Evolutionary conservation across 2,329 filamentous ascomycete species (phyloP).

Genomic region (Diaporthe nobilis): DNA sequence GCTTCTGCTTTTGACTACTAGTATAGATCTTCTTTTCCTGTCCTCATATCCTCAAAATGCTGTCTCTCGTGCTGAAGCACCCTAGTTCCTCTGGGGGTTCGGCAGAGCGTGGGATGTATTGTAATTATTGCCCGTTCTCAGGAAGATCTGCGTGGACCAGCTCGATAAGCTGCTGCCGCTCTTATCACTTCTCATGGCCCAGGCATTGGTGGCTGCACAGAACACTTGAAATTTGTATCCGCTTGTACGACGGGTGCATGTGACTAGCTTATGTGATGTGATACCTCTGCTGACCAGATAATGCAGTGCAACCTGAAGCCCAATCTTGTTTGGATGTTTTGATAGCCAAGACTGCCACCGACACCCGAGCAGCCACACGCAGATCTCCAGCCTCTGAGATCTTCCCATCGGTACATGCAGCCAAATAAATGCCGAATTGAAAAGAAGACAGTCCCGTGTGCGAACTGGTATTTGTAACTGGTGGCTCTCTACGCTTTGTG

Average conservation of each 20-base stretch:
- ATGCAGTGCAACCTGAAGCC: background rate
- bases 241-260: background rate
- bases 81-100: too few species aligned
- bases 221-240: background rate
- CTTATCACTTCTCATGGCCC: background rate
- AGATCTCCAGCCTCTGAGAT: background rate
- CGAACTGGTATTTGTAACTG: background rate
- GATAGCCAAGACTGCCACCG: too few species aligned
- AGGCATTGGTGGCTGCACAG: background rate
- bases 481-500: background rate
- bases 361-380: background rate
- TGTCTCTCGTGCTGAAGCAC: too few species aligned
- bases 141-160: fast-evolving
- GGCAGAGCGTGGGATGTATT: too few species aligned
- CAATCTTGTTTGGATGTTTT: background rate
- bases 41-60: too few species aligned
- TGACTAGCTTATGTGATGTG: background rate
- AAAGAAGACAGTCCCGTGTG: background rate
- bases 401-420: background rate
- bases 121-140: background rate
- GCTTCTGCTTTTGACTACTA: too few species aligned
- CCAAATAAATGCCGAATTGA: background rate
- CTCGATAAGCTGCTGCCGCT: background rate
- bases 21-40: too few species aligned
- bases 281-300: background rate